Evolutionary conservation across 345 rosid genomes (phyloP), one percentile per base, ranked within the genome.

Genomic region (Limnanthes douglasii): DNA sequence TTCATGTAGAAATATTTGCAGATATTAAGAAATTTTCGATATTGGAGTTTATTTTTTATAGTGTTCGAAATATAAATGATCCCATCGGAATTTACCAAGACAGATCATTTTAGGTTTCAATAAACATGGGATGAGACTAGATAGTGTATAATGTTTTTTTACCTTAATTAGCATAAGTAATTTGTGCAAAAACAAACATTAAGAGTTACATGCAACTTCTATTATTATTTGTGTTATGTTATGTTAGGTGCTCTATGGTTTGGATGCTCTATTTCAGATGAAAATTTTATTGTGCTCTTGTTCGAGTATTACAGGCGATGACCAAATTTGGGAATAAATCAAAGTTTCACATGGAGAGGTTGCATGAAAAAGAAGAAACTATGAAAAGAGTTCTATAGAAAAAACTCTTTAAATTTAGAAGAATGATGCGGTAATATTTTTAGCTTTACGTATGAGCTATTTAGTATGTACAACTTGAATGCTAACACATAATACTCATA

Each of bases 21-120:
- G 52, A 77, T 77, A 55, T 42, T 90, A 47, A 65, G 86, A 46
- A 65, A 75, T 30, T 66, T 90, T 50, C 94, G 92, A 18, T 90
- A 90, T 51, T 94, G 98, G 35, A 84, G 78, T 50, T 90, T 95
- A 80, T 90, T 21, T 90, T 90, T 69, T 90, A 79, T 15, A 55
- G 92, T 13, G 92, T 84, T 25, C 85, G 95, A 35, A 90, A 84
- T 61, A 90, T 90, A 46, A 95, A 79, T 61, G 98, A 90, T 77
- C 95, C 98, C 2, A 90, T 80, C 50, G 98, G 95, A 17, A 86
- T 90, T 56, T 90, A 51, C 98, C 94, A 0, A 95, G 98, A 24
- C 50, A 86, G 39, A 80, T 90, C 21, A 62, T 90, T 57, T 48
- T 90, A 72, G 98, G 98, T 19, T 83, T 90, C 53, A 84, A 90